Base-by-base conservation (phyloP, 1,284 basidiomycete genomes). In the Sutorius eximius region DNA sequence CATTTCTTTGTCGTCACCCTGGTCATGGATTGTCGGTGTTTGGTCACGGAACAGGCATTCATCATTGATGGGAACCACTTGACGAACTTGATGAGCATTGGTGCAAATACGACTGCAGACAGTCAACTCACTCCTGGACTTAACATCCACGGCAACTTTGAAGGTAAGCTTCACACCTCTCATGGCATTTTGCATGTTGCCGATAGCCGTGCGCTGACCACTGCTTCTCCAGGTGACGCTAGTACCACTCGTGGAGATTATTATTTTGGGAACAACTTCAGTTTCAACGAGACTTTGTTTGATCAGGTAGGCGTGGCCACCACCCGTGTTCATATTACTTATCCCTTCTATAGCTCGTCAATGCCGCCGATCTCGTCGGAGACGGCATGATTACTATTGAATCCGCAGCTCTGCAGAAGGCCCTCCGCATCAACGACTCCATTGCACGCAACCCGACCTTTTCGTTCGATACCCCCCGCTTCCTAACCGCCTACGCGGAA, bases 1-100 rank as follows among this genome's bases (percentile, higher is more conserved):
- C 13, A 27, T 49, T 7, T 13, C 12, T 8, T 38, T 9, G 1
- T 32, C 38, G 16, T 9, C 20, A 5, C 24, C 12, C 20, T 22
- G 13, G 43, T 55, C 16, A 62, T 33, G 3, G 4, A 43, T 32
- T 7, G 0, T 43, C 41, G 24, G 5, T 43, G 11, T 29, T 49
- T 49, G 29, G 12, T 36, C 45, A 43, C 9, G 1, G 24, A 24
- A 42, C 29, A 70, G 66, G 54, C 57, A 37, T 68, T 66, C 20
- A 0, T 66, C 27, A 56, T 65, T 1, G 62, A 68, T 10, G 64
- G 66, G 5, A 68, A 70, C 22, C 64, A 68, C 27, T 49, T 70
- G 54, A 68, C 64, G n/a, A 66, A 66, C 38, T 50, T 68, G 55
- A 66, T 66, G 60, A 57, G 51, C 43, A 70, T 70, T 33, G 67